Percentiles rank a stretch among this genome's conserved stretches.
Conservation (phyloP, 352 stramenopile species). For the Pythium aphanidermatum region DNA sequence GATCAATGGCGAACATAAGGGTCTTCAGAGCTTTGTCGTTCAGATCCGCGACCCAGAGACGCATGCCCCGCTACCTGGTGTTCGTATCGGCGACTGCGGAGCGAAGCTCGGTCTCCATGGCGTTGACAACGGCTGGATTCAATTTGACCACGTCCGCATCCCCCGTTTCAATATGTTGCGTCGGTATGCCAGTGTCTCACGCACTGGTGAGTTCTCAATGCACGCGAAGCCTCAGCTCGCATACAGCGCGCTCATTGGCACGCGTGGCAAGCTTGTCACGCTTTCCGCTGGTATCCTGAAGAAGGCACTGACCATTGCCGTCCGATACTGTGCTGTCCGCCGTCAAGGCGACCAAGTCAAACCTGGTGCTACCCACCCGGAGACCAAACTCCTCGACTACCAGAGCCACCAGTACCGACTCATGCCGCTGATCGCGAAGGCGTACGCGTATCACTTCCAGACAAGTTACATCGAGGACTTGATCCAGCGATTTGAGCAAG, state of each 20-base stretch:
- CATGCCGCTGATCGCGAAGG: constrained; percentile 86
- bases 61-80: constrained; percentile 37
- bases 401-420: constrained; percentile 93
- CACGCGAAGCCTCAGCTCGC: constrained; percentile 59
- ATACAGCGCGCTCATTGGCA: constrained; percentile 71
- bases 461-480: constrained; percentile 76
- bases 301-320: constrained; percentile 89
- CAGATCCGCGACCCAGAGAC: constrained; percentile 87
- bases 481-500: constrained; percentile 81
- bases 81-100: constrained; percentile 64
- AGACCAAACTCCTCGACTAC: constrained; percentile 93
- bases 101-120: constrained; percentile 68
- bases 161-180: constrained; percentile 73
- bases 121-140: constrained; percentile 75
- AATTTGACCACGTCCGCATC: constrained; percentile 71
- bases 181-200: constrained; percentile 58
- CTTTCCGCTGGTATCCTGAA: constrained; percentile 75
- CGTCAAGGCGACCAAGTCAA: constrained; percentile 77
- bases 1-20: constrained; percentile 62
- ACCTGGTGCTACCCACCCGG: constrained; percentile 37
- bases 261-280: constrained; percentile 71
- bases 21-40: constrained; percentile 96
- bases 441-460: constrained; percentile 92
- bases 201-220: constrained; percentile 52
- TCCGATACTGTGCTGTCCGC: constrained; percentile 91